Evolutionary conservation across 805 yeast species (phyloP), one percentile per base, ranked within the genome.

Genomic region (Aciculoconidium aculeatum): DNA sequence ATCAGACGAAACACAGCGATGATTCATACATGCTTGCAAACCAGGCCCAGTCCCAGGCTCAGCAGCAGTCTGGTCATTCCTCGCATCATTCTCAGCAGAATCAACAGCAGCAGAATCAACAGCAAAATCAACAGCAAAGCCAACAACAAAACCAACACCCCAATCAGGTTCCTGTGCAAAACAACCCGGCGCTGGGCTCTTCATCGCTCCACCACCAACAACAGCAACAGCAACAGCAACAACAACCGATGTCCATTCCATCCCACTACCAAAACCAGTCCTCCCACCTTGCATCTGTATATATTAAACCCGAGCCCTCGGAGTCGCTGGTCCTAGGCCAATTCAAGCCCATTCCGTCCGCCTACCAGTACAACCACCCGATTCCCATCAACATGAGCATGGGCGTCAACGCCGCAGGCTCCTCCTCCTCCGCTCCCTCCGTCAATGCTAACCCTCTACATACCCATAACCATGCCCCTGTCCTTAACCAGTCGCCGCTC

Each of bases 51-150:
- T 23, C 28, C 10, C 32, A 14, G 7, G 28, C 21, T 13, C n/a
- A 27, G 22, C 30, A 13, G 18, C 26, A 15, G 11, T 56, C 25
- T 39, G 28, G 6, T 37, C 37, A 10, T n/a, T 14, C 21, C 15
- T 27, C 22, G 9, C 34, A 28, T 8, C 36, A 36, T 26, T 17
- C 17, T 18, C 30, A 17, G 15, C 31, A 9, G 13, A 25, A 17
- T 18, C 21, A 15, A 16, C 30, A 9, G 16, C 30, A 9, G 18
- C 17, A 7, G 17, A 30, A 30, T 20, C 28, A 19, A 17, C 30
- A 15, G 8, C 22, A 11, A 29, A 24, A 31, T 18, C 17, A 33
- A 35, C 14, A 22, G 17, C 26, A 25, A 25, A 10, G 11, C 27
- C 21, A 6, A 12, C 10, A 6, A 10, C 28, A 32, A 9, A 11